Conservation (phyloP, 108 stramenopile genomes). For the Mayamaea pseudoterrestris region DNA sequence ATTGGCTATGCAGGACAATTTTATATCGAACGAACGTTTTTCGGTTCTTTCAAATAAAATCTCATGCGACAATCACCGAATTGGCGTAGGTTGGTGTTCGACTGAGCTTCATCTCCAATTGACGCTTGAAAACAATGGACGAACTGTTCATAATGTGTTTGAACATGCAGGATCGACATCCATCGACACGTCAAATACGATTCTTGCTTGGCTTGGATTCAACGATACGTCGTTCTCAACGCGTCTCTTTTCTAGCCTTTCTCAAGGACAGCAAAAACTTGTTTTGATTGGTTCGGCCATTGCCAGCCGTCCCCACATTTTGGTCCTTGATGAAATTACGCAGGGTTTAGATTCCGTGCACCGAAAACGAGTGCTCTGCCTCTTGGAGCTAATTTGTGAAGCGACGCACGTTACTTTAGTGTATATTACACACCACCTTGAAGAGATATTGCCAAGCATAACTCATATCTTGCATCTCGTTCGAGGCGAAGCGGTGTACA, state of each 20-base stretch:
- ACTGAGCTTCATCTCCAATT: conserved; percentile 58
- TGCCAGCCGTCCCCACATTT: conserved; percentile 38
- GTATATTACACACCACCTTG: conserved; percentile 67
- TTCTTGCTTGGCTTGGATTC: conserved; percentile 5
- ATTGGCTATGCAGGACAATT: conserved; percentile 21
- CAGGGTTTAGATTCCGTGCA: conserved; percentile 56
- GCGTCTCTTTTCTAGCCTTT: conserved; percentile 35
- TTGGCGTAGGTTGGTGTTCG: conserved; percentile 50
- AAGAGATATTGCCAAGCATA: conserved; percentile 42
- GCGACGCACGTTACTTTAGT: conserved; percentile 47
- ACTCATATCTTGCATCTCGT: conserved; percentile 36
- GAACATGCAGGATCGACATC: neutral
- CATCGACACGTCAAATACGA: neutral
- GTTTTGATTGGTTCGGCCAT: conserved; percentile 50
- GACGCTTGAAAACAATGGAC: neutral
- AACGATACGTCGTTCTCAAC: conserved; percentile 14
- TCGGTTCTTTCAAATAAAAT: no score
- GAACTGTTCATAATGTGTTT: neutral
- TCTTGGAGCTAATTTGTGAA: conserved; percentile 42
- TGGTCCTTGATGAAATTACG: conserved; percentile 65
- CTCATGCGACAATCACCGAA: neutral
- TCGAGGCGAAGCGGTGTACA: conserved; percentile 29
- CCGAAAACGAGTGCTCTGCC: conserved; percentile 31
- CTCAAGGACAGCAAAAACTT: conserved; percentile 79
- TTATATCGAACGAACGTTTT: no score